Base-by-base conservation (phyloP, 1,284 basidiomycete genomes). In the Pisolithus thermaeus region DNA sequence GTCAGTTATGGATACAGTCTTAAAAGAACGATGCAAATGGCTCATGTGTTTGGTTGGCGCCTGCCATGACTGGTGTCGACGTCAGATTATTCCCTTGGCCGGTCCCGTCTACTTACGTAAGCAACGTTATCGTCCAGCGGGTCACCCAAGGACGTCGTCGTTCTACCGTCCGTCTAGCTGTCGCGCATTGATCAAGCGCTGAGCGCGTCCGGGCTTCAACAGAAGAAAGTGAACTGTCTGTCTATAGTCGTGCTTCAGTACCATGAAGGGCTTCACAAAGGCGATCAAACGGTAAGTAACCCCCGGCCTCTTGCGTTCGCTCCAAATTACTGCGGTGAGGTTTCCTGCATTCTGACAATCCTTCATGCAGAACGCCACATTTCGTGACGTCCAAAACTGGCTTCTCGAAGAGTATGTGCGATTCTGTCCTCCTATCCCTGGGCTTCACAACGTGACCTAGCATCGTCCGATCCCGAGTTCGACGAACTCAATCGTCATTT, bases 401-500 rank as follows among this genome's bases (percentile, higher is more conserved):
- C 38, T 87, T 93, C 82, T 71, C 92, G 43, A 94, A 94, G 80
- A 93, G 92, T 94, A 64, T 50, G 55, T 56, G 8, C 25, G 14
- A 23, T 35, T 12, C 44, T 9, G 40, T 43, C 4, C 7, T 28
- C 42, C 20, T 16, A 38, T n/a, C 44, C 25, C 39, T 32, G 46
- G 22, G 45, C 52, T 51, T 44, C 54, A 46, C 36, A 54, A 22
- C 22, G 32, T 52, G 11, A 45, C 39, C 28, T 65, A 94, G 92
- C 89, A 70, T 92, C 90, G 8, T 76, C 70, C 59, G 93, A 96
- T 74, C 82, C 90, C 25, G 92, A 95, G 68, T 95, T 90, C 70
- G 89, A 91, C 57, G 87, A 91, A 53, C 86, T 83, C 61, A 79
- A 87, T 56, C 79, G 88, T 52, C 83, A 89, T 63, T 96, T 96